Conservation (phyloP, 371 early-diverging fungal genomes). For the Lichtheimia corymbifera region DNA sequence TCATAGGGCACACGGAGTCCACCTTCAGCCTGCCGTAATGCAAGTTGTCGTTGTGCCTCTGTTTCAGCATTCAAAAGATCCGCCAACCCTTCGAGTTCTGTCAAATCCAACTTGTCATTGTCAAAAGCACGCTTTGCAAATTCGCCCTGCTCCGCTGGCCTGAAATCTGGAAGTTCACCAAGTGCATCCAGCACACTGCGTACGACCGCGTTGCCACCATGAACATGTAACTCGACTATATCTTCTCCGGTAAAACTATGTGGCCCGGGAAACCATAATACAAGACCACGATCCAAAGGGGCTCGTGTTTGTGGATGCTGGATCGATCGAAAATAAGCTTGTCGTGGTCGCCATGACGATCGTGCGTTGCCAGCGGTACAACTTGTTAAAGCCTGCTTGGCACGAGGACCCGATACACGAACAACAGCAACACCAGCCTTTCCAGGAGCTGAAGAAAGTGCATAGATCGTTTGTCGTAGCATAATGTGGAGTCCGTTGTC, state of each 20-base stretch:
- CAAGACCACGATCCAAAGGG: constrained; percentile 62
- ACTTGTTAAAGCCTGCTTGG: constrained; percentile 39
- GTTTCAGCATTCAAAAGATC: constrained; percentile 86
- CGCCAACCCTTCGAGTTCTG: constrained; percentile 78
- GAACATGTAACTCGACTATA: constrained; percentile 77
- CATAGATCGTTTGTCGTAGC: constrained; percentile 63
- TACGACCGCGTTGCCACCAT: constrained; percentile 79
- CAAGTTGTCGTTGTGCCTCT: constrained; percentile 71
- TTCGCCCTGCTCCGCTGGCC: constrained; percentile 81
- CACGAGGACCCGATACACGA: constrained; percentile 70
- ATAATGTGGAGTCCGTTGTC: background rate
- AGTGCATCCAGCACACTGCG: constrained; percentile 62
- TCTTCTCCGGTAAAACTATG: constrained; percentile 83
- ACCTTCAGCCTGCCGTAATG: constrained; percentile 75
- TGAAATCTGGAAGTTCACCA: constrained; percentile 40
- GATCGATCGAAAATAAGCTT: constrained; percentile 54
- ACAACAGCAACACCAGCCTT: constrained; percentile 83
- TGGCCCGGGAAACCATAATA: constrained; percentile 73
- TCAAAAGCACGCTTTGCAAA: constrained; percentile 77
- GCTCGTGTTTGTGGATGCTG: constrained; percentile 50
- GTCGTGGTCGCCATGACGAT: constrained; percentile 27
- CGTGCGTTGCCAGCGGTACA: background rate
- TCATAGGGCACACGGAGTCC: constrained; percentile 65
- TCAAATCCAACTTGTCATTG: constrained; percentile 78
- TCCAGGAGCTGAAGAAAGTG: constrained; percentile 74